These are phyloP conservation scores for Xerocomus nothofagi DNA, from an alignment of 1,284 basidiomycete species.

Conservation along the genomic window DNA sequence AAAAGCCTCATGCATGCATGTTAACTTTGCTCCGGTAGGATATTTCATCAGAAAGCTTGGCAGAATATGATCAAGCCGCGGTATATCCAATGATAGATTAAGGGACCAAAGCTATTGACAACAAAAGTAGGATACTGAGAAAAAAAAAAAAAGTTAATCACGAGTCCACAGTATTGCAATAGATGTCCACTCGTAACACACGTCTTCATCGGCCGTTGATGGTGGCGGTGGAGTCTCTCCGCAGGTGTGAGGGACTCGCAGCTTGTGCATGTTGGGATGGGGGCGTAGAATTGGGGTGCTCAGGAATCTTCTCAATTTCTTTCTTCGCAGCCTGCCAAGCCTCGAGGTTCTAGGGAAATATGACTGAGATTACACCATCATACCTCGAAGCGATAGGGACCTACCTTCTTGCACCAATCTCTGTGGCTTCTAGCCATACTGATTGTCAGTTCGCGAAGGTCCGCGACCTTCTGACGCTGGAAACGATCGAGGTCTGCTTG, in stretches of 20 bases:
- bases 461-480: slow-evolving; percentile 97
- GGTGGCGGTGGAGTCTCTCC: slow-evolving; percentile 64
- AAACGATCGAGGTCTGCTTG: slow-evolving; percentile 98
- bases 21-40: neutral
- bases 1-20: slow-evolving; percentile 14
- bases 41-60: slow-evolving; percentile 15
- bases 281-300: slow-evolving; percentile 77
- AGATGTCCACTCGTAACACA: slow-evolving; percentile 13
- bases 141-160: slow-evolving; percentile 11
- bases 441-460: slow-evolving; percentile 90
- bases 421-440: slow-evolving; percentile 88
- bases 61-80: slow-evolving; percentile 12
- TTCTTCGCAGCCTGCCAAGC: slow-evolving; percentile 95
- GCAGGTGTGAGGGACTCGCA: slow-evolving; percentile 38
- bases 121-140: slow-evolving; percentile 7
- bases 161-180: slow-evolving; percentile 15
- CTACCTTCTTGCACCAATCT: slow-evolving; percentile 94
- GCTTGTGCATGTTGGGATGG: slow-evolving; percentile 36
- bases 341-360: slow-evolving; percentile 76
- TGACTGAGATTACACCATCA: slow-evolving; percentile 14
- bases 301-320: slow-evolving; percentile 86
- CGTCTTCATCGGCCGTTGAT: slow-evolving; percentile 45
- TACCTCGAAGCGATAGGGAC: slow-evolving; percentile 13
- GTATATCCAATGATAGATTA: slow-evolving; percentile 31
- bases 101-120: slow-evolving; percentile 22